These are phyloP conservation scores for Recurvomyces mirabilis DNA, from an alignment of 495 filamentous ascomycete genomes.

Conservation along the genomic window DNA sequence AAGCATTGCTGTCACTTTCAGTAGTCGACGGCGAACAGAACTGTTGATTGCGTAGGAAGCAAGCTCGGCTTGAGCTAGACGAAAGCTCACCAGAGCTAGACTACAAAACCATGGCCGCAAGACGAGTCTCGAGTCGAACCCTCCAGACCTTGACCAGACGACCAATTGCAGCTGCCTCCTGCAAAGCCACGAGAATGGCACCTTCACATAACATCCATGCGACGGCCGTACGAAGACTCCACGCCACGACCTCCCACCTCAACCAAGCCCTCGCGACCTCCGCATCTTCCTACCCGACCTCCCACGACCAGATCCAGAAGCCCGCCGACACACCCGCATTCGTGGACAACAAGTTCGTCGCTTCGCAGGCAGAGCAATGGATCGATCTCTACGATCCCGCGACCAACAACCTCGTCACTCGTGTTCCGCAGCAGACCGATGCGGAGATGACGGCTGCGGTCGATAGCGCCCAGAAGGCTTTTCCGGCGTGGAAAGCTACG, in stretches of 20 bases:
- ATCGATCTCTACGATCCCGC: conserved; percentile 93
- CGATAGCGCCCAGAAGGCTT: conserved; percentile 77
- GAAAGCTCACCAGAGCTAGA: too few species aligned
- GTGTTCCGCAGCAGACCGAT: conserved; percentile 92
- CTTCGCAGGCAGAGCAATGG: conserved; percentile 65
- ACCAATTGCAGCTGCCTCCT: conserved; percentile 9
- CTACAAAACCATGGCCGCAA: conserved; percentile 23
- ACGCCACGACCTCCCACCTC: conserved; percentile 31
- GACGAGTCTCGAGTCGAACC: conserved; percentile 21
- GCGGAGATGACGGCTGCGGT: conserved; percentile 82
- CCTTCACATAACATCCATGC: conserved; percentile 18
- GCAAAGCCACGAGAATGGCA: conserved; percentile 24
- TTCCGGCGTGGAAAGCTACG: conserved; percentile 73
- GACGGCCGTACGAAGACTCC: conserved; percentile 29
- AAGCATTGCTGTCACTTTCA: too few species aligned
- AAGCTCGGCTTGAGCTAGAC: too few species aligned
- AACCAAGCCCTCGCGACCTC: conserved; percentile 33
- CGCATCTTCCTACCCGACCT: conserved; percentile 64
- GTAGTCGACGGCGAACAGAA: too few species aligned
- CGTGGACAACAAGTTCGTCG: conserved; percentile 77
- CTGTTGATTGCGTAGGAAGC: too few species aligned
- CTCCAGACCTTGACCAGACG: conserved; percentile 18
- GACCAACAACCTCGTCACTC: conserved; percentile 94
- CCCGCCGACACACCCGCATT: conserved; percentile 82
- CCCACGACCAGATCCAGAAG: conserved; percentile 63